Base-by-base conservation (phyloP, 257 asterid species). In the Scutellaria barbata region DNA sequence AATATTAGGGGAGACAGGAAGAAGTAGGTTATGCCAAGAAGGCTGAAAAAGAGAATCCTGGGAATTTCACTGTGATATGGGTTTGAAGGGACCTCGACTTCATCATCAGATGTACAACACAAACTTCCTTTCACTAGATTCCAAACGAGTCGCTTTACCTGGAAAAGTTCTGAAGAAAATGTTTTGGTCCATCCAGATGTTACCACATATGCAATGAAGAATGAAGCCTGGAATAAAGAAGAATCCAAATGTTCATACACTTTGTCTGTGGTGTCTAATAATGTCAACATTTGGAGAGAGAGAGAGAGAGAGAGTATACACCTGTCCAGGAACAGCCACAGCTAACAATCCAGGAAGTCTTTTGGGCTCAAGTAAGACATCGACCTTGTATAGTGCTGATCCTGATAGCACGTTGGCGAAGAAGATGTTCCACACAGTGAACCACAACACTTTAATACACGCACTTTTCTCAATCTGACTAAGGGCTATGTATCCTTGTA, bases 111-210 rank as follows among this genome's bases (percentile, higher is more conserved):
- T 33, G 76, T 76, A 53, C 86, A 74, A 66, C 89, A 75, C 63
- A 84, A 56, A 20, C 51, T 69, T 71, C 84, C 81, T 75, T 80
- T 85, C 55, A 88, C 20, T 60, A 16, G 76, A 73, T 74, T 84
- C 79, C 57, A 74, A 61, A 83, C 1, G n/a, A 89, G 79, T 55
- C 76, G 80, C 79, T 77, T 80, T 47, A 84, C 52, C 62, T 71
- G 90, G 71, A 85, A 70, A 79, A 95, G 96, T 74, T 88, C 89
- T 43, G 90, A 63, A 72, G 96, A 77, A 77, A 83, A 74, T 9
- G 86, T 85, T 63, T 82, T 87, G 68, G 99, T 95, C 99, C 99
- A 95, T 74, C 99, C 99, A 69, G 97, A 88, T 51, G 99, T 95
- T 74, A 95, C 97, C 60, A 95, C 98, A 80, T 95, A 95, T 4